Evolutionary conservation across 2,329 filamentous ascomycete genomes (phyloP).

Genomic region (Phialemoniopsis sp.): DNA sequence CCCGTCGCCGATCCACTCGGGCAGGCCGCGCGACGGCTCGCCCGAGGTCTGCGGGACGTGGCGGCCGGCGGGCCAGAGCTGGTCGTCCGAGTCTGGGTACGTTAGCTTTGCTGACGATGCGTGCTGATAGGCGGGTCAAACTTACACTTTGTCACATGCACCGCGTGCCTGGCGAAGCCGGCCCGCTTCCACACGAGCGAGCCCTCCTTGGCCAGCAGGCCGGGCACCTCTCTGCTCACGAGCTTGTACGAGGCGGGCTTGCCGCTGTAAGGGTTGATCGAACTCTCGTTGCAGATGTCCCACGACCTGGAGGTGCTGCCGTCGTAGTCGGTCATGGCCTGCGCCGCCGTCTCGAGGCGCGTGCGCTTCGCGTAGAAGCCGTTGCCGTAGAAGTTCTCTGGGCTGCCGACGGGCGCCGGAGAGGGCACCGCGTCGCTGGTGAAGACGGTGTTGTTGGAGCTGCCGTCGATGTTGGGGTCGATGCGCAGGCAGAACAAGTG

Average conservation of each 20-base stretch:
- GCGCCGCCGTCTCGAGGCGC: constrained; percentile 65
- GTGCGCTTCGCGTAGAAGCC: constrained; percentile 85
- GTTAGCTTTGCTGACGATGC: constrained; percentile 2
- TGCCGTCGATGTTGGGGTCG: constrained; percentile 80
- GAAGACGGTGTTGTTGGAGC: constrained; percentile 75
- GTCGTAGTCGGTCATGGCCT: constrained; percentile 76
- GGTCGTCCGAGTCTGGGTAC: constrained; percentile 65
- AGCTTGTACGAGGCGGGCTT: constrained; percentile 87
- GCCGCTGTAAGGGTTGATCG: constrained; percentile 79
- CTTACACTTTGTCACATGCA: constrained; percentile 87
- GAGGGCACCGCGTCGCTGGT: constrained; percentile 72
- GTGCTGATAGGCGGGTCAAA: constrained; percentile 9
- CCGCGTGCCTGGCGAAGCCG: constrained; percentile 79
- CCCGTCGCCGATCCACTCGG: constrained; percentile 73
- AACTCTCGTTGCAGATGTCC: constrained; percentile 85
- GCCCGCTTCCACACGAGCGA: constrained; percentile 86
- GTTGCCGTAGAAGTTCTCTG: constrained; percentile 85
- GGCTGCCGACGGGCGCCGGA: constrained; percentile 70
- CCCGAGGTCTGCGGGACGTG: constrained; percentile 88
- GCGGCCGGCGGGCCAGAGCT: constrained; percentile 80
- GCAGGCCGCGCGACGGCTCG: constrained; percentile 68
- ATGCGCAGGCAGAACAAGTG: constrained; percentile 90
- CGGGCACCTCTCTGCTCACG: constrained; percentile 78
- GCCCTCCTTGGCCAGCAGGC: constrained; percentile 73
- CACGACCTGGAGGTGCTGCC: constrained; percentile 76